phyloP scores from a whole-genome alignment of 2,329 filamentous ascomycete species.

The Lecanosticta acicola region DNA sequence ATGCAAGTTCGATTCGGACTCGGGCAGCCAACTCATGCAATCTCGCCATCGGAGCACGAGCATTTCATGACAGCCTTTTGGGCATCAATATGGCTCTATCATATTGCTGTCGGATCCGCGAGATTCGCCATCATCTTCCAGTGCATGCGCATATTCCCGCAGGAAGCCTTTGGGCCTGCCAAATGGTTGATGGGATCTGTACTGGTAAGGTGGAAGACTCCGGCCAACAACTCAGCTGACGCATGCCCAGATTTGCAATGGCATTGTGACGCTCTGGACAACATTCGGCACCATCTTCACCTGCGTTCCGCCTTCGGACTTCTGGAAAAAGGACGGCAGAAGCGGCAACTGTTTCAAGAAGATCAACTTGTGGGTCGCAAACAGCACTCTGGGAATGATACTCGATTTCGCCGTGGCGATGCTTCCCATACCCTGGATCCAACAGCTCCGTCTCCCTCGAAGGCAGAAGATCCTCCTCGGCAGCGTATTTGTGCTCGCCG shows the following conservation, averaged over 20 bases:
- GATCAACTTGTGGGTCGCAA: slow-evolving; percentile 3
- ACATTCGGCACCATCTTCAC: slow-evolving; percentile 6
- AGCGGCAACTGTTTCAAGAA: not conserved
- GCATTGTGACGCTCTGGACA: not conserved
- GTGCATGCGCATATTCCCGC: slow-evolving; percentile 8
- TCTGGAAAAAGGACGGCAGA: slow-evolving; percentile 1
- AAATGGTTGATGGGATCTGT: not conserved
- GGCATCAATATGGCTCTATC: slow-evolving; percentile 4
- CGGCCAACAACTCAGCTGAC: not conserved
- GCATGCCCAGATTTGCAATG: not conserved
- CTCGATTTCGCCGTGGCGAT: slow-evolving; percentile 6
- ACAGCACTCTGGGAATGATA: slow-evolving; percentile 4
- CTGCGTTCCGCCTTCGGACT: slow-evolving; percentile 2
- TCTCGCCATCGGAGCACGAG: not conserved
- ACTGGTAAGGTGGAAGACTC: not conserved
- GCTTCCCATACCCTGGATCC: slow-evolving; percentile 7
- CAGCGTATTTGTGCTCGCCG: slow-evolving; percentile 5
- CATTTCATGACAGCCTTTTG: slow-evolving; percentile 2
- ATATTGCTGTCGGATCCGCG: slow-evolving; percentile 6
- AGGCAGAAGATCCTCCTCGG: slow-evolving; percentile 5
- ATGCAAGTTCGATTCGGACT: slow-evolving; percentile 7
- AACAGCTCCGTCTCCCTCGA: slow-evolving; percentile 1
- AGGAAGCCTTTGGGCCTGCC: slow-evolving; percentile 1
- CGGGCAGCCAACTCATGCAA: not conserved
- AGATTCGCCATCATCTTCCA: slow-evolving; percentile 6